A percentile compares a stretch with the other conserved stretches of the same genome.
Conservation (phyloP, 1,284 basidiomycete genomes). For the Pterula multifida region DNA sequence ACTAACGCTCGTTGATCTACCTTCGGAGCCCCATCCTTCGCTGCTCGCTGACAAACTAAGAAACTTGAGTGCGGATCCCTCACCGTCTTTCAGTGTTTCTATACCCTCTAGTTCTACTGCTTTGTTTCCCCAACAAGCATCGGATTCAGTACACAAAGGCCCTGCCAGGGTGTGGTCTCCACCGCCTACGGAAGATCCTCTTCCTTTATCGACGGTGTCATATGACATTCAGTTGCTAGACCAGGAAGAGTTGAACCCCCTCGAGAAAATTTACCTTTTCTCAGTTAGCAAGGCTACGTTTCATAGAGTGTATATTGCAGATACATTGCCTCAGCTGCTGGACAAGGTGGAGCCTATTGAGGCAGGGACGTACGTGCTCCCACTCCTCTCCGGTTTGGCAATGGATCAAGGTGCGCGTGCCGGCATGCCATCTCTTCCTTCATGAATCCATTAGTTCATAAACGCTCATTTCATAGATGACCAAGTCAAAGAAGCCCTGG, state of each 20-base stretch:
- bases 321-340: slow-evolving; percentile 65
- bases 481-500: slow-evolving; percentile 83
- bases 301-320: slow-evolving; percentile 79
- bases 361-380: slow-evolving; percentile 89
- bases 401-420: slow-evolving; percentile 65
- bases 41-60: slow-evolving; percentile 11
- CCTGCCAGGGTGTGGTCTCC: background rate
- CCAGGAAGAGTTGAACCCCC: slow-evolving; percentile 67
- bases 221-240: slow-evolving; percentile 30
- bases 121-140: background rate
- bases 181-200: slow-evolving; percentile 22
- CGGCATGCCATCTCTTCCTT: slow-evolving; percentile 8
- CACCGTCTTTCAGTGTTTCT: background rate
- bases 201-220: slow-evolving; percentile 17
- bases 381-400: slow-evolving; percentile 77
- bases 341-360: slow-evolving; percentile 75
- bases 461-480: slow-evolving; percentile 47
- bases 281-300: slow-evolving; percentile 78
- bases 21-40: slow-evolving; percentile 8
- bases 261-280: slow-evolving; percentile 93
- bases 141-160: background rate
- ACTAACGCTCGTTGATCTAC: slow-evolving; percentile 11
- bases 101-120: background rate
- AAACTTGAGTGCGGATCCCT: slow-evolving; percentile 9
- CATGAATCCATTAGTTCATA: slow-evolving; percentile 3